These are phyloP conservation scores for Lolium perenne DNA, from an alignment of 176 grass and related monocot species.

Conservation along the genomic window DNA sequence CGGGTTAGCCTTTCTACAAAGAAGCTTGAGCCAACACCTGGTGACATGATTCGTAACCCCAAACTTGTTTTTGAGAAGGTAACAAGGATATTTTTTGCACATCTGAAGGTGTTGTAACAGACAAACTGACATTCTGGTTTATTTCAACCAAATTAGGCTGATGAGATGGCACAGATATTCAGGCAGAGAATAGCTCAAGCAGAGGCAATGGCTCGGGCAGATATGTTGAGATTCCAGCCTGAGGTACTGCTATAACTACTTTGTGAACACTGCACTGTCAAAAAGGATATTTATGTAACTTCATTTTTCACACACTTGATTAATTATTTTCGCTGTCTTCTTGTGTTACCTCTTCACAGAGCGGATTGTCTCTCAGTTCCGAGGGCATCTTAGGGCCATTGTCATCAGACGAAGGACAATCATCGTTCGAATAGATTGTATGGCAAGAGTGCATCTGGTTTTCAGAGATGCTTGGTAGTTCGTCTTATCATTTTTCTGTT, in stretches of 20 bases:
- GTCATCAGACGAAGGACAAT: constrained; percentile 57
- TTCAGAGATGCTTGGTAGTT: constrained; percentile 16
- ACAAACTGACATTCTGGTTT: constrained; percentile 41
- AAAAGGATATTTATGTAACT: not conserved
- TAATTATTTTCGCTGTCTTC: constrained; percentile 29
- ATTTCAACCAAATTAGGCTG: constrained; percentile 53
- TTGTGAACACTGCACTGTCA: not conserved
- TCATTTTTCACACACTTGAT: not conserved
- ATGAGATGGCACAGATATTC: constrained; percentile 99
- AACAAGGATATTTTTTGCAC: not conserved
- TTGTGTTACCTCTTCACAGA: constrained; percentile 58
- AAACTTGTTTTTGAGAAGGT: constrained; percentile 96
- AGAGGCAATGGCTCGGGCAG: constrained; percentile 95
- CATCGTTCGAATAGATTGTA: constrained; percentile 38
- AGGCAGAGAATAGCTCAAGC: constrained; percentile 96
- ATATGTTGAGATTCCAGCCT: constrained; percentile 95
- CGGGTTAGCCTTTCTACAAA: constrained; percentile 96
- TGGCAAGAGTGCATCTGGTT: constrained; percentile 2
- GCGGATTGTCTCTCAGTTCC: constrained; percentile 86
- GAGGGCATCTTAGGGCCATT: constrained; percentile 87
- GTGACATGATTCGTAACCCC: constrained; percentile 97
- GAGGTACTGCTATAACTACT: constrained; percentile 57
- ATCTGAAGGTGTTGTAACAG: constrained; percentile 3
- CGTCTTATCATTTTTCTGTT: not conserved
- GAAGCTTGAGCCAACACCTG: constrained; percentile 94